Conservation (phyloP, 352 stramenopile genomes). For the Phytophthora multivora region DNA sequence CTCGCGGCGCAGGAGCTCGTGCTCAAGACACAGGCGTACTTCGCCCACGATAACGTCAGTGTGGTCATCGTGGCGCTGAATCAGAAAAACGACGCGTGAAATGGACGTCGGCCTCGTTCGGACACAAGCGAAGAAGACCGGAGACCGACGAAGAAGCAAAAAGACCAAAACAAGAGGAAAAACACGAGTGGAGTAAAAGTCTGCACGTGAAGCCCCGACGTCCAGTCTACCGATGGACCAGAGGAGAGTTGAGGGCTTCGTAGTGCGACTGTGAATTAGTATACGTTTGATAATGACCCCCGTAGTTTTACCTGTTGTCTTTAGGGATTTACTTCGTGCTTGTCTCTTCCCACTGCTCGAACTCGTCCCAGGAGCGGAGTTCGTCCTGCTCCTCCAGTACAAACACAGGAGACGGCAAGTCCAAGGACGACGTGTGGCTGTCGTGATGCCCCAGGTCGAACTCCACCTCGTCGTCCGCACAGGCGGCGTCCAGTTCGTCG, state of each 20-base stretch:
- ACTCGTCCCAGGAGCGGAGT: slow-evolving; percentile 27
- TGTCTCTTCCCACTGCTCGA: slow-evolving; percentile 27
- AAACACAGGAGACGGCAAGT: slow-evolving; percentile 26
- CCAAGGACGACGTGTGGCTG: slow-evolving; percentile 20
- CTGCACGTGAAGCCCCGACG: background rate
- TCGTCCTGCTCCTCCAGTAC: slow-evolving; percentile 39
- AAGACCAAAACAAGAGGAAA: slow-evolving; percentile 12
- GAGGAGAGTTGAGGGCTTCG: background rate
- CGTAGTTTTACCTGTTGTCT: slow-evolving; percentile 15
- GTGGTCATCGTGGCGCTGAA: slow-evolving; percentile 89
- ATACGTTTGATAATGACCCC: slow-evolving; percentile 19
- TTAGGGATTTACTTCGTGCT: slow-evolving; percentile 4
- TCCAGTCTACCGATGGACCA: slow-evolving; percentile 34
- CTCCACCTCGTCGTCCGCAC: slow-evolving; percentile 34
- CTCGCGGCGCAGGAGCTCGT: slow-evolving; percentile 87
- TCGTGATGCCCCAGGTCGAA: slow-evolving; percentile 29
- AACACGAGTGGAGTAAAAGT: slow-evolving; percentile 15
- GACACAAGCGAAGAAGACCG: slow-evolving; percentile 8
- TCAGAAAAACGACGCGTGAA: slow-evolving; percentile 54
- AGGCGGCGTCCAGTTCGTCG: slow-evolving; percentile 32
- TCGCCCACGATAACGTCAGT: slow-evolving; percentile 92
- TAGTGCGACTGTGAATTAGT: slow-evolving; percentile 15
- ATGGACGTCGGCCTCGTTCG: slow-evolving; percentile 25
- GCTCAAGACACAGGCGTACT: slow-evolving; percentile 88
- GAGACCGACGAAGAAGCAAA: slow-evolving; percentile 35